These are phyloP conservation scores for Gaeumannomyces tritici DNA, from an alignment of 2,329 filamentous ascomycete species.

Conservation along the genomic window DNA sequence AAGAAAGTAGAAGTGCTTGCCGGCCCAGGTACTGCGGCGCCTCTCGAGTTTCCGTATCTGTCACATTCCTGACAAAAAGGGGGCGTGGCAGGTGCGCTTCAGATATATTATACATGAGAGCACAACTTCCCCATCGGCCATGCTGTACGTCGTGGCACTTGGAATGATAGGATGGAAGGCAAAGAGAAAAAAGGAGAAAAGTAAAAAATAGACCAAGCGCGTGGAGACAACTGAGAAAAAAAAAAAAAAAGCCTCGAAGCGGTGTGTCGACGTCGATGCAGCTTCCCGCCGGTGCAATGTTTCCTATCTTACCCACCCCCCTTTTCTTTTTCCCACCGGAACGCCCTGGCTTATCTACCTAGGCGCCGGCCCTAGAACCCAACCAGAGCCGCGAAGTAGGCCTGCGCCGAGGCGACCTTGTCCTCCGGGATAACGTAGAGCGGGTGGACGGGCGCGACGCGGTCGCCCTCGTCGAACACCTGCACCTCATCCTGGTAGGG, in stretches of 20 bases:
- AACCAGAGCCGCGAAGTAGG: slow-evolving; percentile 52
- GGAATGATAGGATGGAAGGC: not conserved
- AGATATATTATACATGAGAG: not conserved
- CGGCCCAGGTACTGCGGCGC: too few relatives aligned
- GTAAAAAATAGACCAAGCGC: not conserved
- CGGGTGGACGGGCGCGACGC: slow-evolving; percentile 65
- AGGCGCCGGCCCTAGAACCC: slow-evolving; percentile 35
- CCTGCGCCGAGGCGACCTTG: slow-evolving; percentile 53
- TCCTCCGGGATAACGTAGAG: slow-evolving; percentile 75
- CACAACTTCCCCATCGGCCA: not conserved
- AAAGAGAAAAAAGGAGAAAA: not conserved
- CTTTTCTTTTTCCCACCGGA: slow-evolving; percentile 17
- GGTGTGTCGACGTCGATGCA: not conserved
- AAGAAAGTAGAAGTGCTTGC: not conserved
- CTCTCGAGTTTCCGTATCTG: not conserved
- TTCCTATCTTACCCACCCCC: not conserved
- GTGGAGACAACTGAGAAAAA: not conserved
- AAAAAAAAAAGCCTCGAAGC: not conserved
- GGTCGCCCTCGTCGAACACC: slow-evolving; percentile 62
- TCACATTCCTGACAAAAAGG: not conserved
- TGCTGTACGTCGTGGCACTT: not conserved
- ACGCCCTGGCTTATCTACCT: slow-evolving; percentile 1
- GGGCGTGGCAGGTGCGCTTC: not conserved
- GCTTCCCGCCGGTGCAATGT: not conserved
- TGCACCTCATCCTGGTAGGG: slow-evolving; percentile 43